Conservation (phyloP, 148 eudicot species). For the Limonium bicolor region DNA sequence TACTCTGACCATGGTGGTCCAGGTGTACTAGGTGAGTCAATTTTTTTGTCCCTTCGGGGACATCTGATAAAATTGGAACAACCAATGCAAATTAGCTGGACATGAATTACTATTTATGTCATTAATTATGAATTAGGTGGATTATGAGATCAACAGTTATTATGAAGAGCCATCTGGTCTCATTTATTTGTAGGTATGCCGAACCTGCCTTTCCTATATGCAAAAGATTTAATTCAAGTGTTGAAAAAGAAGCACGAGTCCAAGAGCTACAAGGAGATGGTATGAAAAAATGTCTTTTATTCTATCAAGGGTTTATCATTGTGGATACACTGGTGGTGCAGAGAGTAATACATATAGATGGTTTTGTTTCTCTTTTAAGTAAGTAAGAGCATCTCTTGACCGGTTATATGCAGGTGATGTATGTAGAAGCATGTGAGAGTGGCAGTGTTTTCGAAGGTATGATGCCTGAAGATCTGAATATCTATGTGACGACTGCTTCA, state of each 20-base stretch:
- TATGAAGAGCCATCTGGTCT: background rate
- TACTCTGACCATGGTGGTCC: slow-evolving; percentile 47
- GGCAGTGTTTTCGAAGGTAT: slow-evolving; percentile 38
- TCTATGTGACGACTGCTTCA: slow-evolving; percentile 37
- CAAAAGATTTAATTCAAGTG: slow-evolving; percentile 24
- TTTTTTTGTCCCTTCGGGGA: background rate
- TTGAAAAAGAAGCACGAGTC: slow-evolving; percentile 24
- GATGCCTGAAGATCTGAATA: slow-evolving; percentile 28
- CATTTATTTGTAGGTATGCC: slow-evolving; percentile 21
- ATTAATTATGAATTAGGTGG: background rate
- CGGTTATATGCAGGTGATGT: slow-evolving; percentile 18
- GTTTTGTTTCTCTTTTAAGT: background rate
- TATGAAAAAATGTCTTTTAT: background rate
- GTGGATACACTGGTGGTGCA: no score
- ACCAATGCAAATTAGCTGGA: background rate
- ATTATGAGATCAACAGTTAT: background rate
- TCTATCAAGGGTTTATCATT: background rate
- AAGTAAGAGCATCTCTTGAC: background rate
- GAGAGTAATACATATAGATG: background rate
- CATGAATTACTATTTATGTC: background rate
- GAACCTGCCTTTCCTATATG: slow-evolving; percentile 16
- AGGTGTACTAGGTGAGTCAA: slow-evolving; percentile 27
- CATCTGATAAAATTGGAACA: background rate
- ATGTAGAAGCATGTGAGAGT: slow-evolving; percentile 36
- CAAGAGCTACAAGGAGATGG: slow-evolving; percentile 34